A percentile compares a stretch with the other conserved stretches of the same genome.
Evolutionary conservation across 2,329 filamentous ascomycete genomes (phyloP).

Genomic region (Cladophialophora immunda): DNA sequence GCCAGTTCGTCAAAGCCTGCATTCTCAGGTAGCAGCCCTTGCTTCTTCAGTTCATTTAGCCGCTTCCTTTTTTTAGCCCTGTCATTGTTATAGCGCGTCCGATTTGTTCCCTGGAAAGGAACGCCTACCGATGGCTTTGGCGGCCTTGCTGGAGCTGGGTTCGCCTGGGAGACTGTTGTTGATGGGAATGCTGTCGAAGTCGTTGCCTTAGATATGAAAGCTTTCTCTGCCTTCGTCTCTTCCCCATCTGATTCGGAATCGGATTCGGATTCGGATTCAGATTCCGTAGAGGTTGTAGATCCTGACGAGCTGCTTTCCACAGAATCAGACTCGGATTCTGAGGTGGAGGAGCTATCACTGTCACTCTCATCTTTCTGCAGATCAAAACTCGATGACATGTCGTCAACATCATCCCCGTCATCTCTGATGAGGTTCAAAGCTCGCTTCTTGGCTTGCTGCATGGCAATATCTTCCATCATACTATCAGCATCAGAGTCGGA

Average conservation of each 20-base stretch:
- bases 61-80: slow-evolving; percentile 60
- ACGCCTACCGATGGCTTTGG: slow-evolving; percentile 38
- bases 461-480: slow-evolving; percentile 54
- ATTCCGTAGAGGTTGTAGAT: slow-evolving; percentile 42
- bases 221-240: slow-evolving; percentile 1
- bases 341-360: slow-evolving; percentile 39
- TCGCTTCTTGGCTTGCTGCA: slow-evolving; percentile 54
- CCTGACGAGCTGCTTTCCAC: slow-evolving; percentile 36
- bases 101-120: slow-evolving; percentile 59
- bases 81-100: slow-evolving; percentile 65
- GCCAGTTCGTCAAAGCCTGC: slow-evolving; percentile 54
- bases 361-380: slow-evolving; percentile 38
- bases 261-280: slow-evolving; percentile 44
- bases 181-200: no score
- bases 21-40: slow-evolving; percentile 60
- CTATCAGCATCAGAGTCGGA: slow-evolving; percentile 47
- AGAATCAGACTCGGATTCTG: slow-evolving; percentile 42
- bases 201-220: background rate
- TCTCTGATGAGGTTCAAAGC: slow-evolving; percentile 32
- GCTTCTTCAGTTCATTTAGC: slow-evolving; percentile 61
- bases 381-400: slow-evolving; percentile 33
- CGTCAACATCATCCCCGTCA: slow-evolving; percentile 10
- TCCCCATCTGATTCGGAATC: slow-evolving; percentile 50
- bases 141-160: slow-evolving; percentile 28
- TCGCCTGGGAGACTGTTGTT: slow-evolving; percentile 16